Conservation (phyloP, 768 basidiomycete species). For the Vishniacozyma victoriae region DNA sequence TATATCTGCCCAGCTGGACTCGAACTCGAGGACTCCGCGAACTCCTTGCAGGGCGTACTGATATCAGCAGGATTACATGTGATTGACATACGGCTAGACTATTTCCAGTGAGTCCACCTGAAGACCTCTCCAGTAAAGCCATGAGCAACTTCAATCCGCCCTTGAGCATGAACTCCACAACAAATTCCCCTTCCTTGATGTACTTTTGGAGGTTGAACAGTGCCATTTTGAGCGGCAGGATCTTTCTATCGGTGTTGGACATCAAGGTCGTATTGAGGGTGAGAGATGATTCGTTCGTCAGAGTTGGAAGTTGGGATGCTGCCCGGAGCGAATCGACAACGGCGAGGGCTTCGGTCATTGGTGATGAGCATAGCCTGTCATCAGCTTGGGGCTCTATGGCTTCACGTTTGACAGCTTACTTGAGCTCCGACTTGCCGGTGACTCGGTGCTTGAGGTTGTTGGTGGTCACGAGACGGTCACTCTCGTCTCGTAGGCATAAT, state of each 20-base stretch:
- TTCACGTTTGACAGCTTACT: background rate
- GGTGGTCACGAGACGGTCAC: slow-evolving; percentile 40
- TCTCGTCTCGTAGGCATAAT: slow-evolving; percentile 38
- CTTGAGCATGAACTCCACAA: slow-evolving; percentile 40
- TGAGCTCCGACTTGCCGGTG: background rate
- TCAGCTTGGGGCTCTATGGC: background rate
- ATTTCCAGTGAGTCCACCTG: slow-evolving; percentile 25
- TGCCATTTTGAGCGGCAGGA: slow-evolving; percentile 39
- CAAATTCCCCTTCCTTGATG: slow-evolving; percentile 42
- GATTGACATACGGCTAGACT: slow-evolving; percentile 32
- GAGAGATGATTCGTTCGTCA: slow-evolving; percentile 12
- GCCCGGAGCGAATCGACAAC: slow-evolving; percentile 26
- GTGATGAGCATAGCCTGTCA: slow-evolving; percentile 35
- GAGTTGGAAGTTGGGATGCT: slow-evolving; percentile 5
- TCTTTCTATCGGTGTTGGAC: slow-evolving; percentile 1
- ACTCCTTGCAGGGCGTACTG: slow-evolving; percentile 43
- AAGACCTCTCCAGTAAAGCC: slow-evolving; percentile 20
- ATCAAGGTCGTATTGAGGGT: slow-evolving; percentile 10
- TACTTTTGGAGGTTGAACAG: slow-evolving; percentile 44
- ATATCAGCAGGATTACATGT: background rate
- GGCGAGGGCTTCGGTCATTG: slow-evolving; percentile 35
- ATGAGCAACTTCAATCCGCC: slow-evolving; percentile 36
- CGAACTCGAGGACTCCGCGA: slow-evolving; percentile 33
- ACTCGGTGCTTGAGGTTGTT: slow-evolving; percentile 26
- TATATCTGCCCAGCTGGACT: slow-evolving; percentile 32